Conservation (phyloP, 805 yeast genomes). For the Spathaspora gorwiae region DNA sequence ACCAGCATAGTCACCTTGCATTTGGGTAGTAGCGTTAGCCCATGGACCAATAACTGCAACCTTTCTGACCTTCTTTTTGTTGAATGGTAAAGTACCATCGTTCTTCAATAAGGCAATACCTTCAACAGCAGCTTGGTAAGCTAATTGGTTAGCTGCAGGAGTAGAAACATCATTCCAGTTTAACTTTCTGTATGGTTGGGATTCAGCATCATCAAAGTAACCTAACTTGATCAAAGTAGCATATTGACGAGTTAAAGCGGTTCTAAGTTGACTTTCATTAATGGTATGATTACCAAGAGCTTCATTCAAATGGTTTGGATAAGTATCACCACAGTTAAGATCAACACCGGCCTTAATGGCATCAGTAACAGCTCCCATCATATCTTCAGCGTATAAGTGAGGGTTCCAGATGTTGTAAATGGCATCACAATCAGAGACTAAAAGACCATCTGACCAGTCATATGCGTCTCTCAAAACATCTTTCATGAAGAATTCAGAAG, state of each 20-base stretch:
- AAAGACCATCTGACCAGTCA: slow-evolving; percentile 1
- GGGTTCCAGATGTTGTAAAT: slow-evolving; percentile 5
- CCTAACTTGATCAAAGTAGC: slow-evolving; percentile 4
- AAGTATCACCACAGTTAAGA: slow-evolving; percentile 7
- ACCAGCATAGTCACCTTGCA: slow-evolving; percentile 6
- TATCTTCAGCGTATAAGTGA: slow-evolving; percentile 1
- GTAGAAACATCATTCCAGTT: slow-evolving; percentile 5
- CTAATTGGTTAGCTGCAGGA: slow-evolving; percentile 4
- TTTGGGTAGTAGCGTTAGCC: slow-evolving; percentile 4
- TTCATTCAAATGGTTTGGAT: not conserved
- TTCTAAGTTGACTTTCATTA: slow-evolving; percentile 1
- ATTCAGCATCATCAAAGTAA: slow-evolving; percentile 1
- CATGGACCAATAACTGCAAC: slow-evolving; percentile 8
- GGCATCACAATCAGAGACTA: slow-evolving; percentile 6
- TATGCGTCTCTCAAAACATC: slow-evolving; percentile 2
- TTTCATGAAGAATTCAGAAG: slow-evolving; percentile 4
- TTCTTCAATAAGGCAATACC: slow-evolving; percentile 9
- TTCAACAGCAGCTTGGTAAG: slow-evolving; percentile 8
- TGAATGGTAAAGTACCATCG: slow-evolving; percentile 8
- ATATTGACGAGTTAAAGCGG: slow-evolving; percentile 4
- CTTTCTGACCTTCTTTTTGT: slow-evolving; percentile 1
- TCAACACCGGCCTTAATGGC: slow-evolving; percentile 6
- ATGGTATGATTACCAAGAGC: slow-evolving; percentile 4
- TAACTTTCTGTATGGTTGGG: slow-evolving; percentile 2
- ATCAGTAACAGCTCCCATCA: slow-evolving; percentile 3